A percentile compares a stretch with the other conserved stretches of the same genome.
Conservation (phyloP, 2,329 filamentous ascomycete species). For the Elsinoe australis region DNA sequence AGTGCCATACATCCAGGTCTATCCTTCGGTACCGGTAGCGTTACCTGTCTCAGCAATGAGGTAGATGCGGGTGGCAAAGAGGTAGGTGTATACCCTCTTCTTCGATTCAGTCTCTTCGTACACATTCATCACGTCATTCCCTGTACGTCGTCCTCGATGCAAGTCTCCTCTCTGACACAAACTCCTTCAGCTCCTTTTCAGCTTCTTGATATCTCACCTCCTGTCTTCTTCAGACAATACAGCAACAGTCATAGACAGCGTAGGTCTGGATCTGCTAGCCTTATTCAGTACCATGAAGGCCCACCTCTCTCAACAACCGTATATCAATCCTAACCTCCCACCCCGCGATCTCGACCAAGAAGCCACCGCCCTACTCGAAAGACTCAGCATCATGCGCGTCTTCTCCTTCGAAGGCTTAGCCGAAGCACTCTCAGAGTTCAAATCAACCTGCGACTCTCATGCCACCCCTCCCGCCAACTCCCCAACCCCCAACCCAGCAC, state of each 20-base stretch:
- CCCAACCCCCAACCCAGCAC: background rate
- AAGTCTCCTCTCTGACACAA: conserved; percentile 1
- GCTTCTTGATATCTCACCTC: conserved; percentile 35
- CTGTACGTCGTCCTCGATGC: no score
- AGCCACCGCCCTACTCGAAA: conserved; percentile 33
- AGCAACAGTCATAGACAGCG: conserved; percentile 41
- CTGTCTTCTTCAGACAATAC: conserved; percentile 24
- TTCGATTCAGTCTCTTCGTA: no score
- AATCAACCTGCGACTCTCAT: conserved; percentile 23
- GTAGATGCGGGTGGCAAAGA: conserved; percentile 23
- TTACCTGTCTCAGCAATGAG: conserved; percentile 34
- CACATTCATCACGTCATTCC: no score
- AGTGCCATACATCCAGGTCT: conserved; percentile 33
- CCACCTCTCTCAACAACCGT: conserved; percentile 1
- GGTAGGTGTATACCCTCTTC: conserved; percentile 2
- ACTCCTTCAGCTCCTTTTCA: conserved; percentile 28
- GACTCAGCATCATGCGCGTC: conserved; percentile 43
- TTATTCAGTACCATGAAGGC: conserved; percentile 28
- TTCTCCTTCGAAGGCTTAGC: conserved; percentile 44
- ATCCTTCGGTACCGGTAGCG: conserved; percentile 27
- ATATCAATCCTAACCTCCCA: conserved; percentile 15
- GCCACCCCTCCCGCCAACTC: background rate
- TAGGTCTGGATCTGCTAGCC: conserved; percentile 39
- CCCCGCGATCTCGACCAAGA: conserved; percentile 8
- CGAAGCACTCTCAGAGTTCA: conserved; percentile 41